Conservation (phyloP, 2,329 filamentous ascomycete species). For the Claviceps maximensis region DNA sequence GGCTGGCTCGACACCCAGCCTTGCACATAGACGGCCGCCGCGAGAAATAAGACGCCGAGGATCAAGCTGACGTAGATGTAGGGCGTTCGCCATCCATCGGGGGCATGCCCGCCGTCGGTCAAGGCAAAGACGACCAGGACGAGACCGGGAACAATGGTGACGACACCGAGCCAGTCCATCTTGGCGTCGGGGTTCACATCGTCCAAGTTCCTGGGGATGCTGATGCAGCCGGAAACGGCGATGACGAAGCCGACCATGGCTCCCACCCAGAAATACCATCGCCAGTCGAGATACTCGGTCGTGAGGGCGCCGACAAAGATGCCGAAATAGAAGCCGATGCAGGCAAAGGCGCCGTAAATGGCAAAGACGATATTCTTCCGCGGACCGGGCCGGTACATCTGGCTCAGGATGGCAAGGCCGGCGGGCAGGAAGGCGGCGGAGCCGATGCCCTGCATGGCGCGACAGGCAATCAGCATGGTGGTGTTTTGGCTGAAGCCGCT, state of each 20-base stretch:
- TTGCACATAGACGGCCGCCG: conserved; percentile 54
- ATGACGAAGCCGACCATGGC: conserved; percentile 29
- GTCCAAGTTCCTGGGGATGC: conserved; percentile 23
- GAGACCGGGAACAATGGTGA: conserved; percentile 49
- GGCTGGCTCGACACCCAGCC: conserved; percentile 56
- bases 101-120: conserved; percentile 57
- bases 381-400: conserved; percentile 55
- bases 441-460: conserved; percentile 62
- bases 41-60: conserved; percentile 47
- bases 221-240: conserved; percentile 28
- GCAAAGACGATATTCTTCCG: conserved; percentile 56
- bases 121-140: conserved; percentile 62
- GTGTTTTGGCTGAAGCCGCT: conserved; percentile 56
- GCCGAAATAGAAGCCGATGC: conserved; percentile 48
- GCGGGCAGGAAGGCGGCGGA: conserved; percentile 56
- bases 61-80: conserved; percentile 56
- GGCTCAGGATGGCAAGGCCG: conserved; percentile 57
- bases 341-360: conserved; percentile 45
- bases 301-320: conserved; percentile 54
- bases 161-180: conserved; percentile 59
- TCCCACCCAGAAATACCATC: conserved; percentile 61
- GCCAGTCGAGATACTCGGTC: conserved; percentile 48
- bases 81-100: conserved; percentile 56
- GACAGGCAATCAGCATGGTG: conserved; percentile 58
- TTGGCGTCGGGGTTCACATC: conserved; percentile 12